Base-by-base conservation (phyloP, 2,329 filamentous ascomycete genomes). In the Cordyceps cateniannulata region DNA sequence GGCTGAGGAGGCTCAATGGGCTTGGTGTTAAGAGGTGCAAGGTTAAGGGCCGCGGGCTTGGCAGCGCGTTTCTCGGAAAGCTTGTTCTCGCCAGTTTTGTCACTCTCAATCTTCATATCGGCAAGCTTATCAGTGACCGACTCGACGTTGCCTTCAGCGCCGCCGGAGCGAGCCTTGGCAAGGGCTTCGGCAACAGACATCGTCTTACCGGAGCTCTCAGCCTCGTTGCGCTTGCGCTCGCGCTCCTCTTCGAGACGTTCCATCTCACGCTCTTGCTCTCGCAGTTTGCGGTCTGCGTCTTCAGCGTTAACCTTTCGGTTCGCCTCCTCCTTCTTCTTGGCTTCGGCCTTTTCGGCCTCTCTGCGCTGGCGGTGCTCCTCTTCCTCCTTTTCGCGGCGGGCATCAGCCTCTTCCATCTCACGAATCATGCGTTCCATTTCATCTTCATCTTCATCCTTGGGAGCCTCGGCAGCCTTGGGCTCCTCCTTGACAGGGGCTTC, bases 1-100 rank as follows among this genome's bases (percentile, higher is more conserved):
- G 93, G 93, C 75, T 97, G 93, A 58, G 91, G 87, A 58, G 93
- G 89, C 78, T 99, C 93, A 25, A 96, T 85, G 42, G 89, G 80
- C 77, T 93, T 96, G 67, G 86, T 91, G 64, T 89, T 96, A 61
- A 88, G 76, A n/a, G 83, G 83, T 60, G 92, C 85, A 64, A 98
- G 82, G 76, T 97, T 97, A 66, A 99, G 86, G 49, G 91, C 88
- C 62, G 89, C 86, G 54, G 95, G 93, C 81, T 96, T 97, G 62
- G 79, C 72, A 47, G 75, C 77, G 61, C 78, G 85, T 75, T 91
- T 92, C 68, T 85, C 81, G 35, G 77, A 78, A 61, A 79, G 77
- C 49, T 82, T 66, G 32, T 65, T 74, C 20, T 79, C 72, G 72
- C 87, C 87, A 65, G 74, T 51, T 65, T 77, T 79, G 45, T 78